phyloP scores from a whole-genome alignment of 1,284 basidiomycete species.

The Ceratobasidium sp. region DNA sequence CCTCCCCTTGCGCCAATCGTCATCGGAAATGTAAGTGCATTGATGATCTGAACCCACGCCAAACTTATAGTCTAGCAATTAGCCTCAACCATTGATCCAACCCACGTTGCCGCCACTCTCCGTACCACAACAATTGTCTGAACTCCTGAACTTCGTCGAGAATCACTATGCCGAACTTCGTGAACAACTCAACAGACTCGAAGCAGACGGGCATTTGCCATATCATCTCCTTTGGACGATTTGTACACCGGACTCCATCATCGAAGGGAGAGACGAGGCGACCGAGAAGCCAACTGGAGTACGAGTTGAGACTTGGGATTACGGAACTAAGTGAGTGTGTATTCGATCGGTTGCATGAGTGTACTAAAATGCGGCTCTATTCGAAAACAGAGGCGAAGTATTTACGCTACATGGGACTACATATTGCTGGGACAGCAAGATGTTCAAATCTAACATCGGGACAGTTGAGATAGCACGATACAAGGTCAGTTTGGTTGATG shows the following conservation, averaged over 20 bases:
- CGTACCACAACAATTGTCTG: constrained; percentile 2
- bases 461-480: constrained; percentile 3
- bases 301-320: constrained; percentile 21
- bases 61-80: not conserved
- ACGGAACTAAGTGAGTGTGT: not conserved
- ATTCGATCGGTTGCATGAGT: not conserved
- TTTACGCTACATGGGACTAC: constrained; percentile 10
- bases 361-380: not conserved
- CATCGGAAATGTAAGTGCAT: not conserved
- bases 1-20: not conserved
- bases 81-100: not conserved
- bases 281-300: constrained; percentile 18
- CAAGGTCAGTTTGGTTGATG: not conserved
- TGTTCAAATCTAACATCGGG: constrained; percentile 10
- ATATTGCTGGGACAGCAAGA: constrained; percentile 22
- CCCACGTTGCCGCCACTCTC: constrained; percentile 2
- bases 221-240: constrained; percentile 19
- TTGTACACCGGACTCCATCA: constrained; percentile 4
- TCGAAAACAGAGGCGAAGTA: constrained; percentile 3
- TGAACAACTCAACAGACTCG: not conserved
- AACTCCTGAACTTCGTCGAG: constrained; percentile 19
- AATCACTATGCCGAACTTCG: not conserved
- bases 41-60: not conserved
- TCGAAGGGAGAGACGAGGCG: constrained; percentile 7
- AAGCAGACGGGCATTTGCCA: not conserved